phyloP scores from a whole-genome alignment of 345 rosid species.

The Citrus hindsii region DNA sequence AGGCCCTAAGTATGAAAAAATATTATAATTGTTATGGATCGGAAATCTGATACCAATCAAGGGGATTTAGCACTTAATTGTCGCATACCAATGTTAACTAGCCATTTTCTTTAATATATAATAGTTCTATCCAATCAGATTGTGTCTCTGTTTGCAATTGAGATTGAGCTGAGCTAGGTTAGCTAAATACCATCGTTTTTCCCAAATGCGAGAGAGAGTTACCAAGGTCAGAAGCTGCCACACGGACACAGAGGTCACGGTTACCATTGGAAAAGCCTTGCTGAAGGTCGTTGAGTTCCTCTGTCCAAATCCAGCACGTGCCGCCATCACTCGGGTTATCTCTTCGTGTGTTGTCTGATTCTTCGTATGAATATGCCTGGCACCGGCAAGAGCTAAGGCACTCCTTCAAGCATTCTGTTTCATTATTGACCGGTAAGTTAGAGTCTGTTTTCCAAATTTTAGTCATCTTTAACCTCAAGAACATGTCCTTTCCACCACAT shows the following conservation, averaged over 20 bases:
- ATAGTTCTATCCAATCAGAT: too few relatives aligned
- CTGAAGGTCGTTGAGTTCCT: constrained; percentile 8
- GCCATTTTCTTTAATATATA: too few relatives aligned
- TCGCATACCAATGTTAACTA: too few relatives aligned
- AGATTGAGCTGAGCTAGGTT: neutral
- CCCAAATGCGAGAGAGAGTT: neutral
- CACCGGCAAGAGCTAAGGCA: constrained; percentile 28
- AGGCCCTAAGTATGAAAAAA: neutral
- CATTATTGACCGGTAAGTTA: fast-evolving
- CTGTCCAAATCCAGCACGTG: constrained; percentile 33
- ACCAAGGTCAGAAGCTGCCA: constrained; percentile 18
- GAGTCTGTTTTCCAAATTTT: neutral
- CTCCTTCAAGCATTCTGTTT: neutral
- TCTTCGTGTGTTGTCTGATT: neutral
- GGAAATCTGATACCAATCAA: too few relatives aligned
- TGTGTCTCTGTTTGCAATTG: too few relatives aligned
- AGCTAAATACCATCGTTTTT: too few relatives aligned
- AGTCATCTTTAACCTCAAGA: constrained; percentile 20
- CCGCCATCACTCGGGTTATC: neutral
- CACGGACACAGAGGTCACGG: constrained; percentile 17
- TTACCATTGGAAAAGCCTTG: neutral
- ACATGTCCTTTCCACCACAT: neutral
- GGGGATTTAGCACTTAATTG: neutral
- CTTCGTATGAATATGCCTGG: constrained; percentile 27
- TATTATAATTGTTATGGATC: too few relatives aligned